These are phyloP conservation scores for Metschnikowia santaceciliae DNA, from an alignment of 805 yeast genomes.

Conservation along the genomic window DNA sequence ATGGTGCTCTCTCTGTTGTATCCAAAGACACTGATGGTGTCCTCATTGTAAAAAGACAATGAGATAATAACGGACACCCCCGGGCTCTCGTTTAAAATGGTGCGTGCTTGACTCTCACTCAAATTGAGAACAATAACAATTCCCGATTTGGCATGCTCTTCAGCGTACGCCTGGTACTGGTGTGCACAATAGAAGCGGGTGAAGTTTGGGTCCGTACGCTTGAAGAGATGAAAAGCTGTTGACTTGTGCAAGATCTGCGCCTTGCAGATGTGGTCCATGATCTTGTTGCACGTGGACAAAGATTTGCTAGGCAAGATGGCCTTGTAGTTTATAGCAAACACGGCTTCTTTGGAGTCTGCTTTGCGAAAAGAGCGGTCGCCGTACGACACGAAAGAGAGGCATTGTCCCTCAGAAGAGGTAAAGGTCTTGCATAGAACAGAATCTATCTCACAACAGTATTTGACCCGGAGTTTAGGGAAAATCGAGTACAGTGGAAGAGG, in stretches of 20 bases:
- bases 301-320: constrained; percentile 14
- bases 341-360: constrained; percentile 17
- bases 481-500: constrained; percentile 50
- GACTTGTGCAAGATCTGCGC: constrained; percentile 72
- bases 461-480: constrained; percentile 67
- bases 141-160: constrained; percentile 58
- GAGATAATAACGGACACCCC: constrained; percentile 47
- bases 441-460: constrained; percentile 60
- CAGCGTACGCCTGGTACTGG: constrained; percentile 46
- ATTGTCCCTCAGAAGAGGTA: constrained; percentile 21
- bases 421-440: constrained; percentile 51
- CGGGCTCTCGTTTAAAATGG: constrained; percentile 30
- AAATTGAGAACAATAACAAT: constrained; percentile 65
- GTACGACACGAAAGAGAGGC: constrained; percentile 26
- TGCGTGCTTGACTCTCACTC: constrained; percentile 31
- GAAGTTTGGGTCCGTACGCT: constrained; percentile 31
- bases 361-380: constrained; percentile 25
- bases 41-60: constrained; percentile 38
- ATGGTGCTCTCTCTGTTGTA: constrained; percentile 12
- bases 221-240: constrained; percentile 84
- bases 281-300: constrained; percentile 25
- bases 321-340: constrained; percentile 26
- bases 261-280: constrained; percentile 58
- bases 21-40: constrained; percentile 13
- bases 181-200: constrained; percentile 68